These are phyloP conservation scores for Corylus heterophylla DNA, from an alignment of 306 rosid genomes.

Conservation along the genomic window DNA sequence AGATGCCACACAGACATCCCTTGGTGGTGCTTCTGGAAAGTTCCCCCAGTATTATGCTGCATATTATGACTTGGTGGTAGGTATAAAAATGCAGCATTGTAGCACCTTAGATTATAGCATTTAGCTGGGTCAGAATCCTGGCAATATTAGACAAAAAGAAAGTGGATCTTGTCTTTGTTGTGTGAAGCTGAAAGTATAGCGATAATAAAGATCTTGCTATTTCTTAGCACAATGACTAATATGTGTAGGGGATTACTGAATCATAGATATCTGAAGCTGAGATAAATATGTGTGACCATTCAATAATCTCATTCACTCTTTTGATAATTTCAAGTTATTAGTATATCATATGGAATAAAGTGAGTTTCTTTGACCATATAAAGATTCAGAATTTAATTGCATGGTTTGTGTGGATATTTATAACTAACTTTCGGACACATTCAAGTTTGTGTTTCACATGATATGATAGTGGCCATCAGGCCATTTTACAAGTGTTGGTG, in stretches of 20 bases:
- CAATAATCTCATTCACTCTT: neutral
- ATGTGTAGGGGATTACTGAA: neutral
- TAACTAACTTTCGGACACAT: neutral
- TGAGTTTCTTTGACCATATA: neutral
- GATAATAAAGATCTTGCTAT: neutral
- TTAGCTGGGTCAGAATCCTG: neutral
- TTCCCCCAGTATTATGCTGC: slow-evolving; percentile 88
- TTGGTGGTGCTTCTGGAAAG: slow-evolving; percentile 96
- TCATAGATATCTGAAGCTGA: neutral
- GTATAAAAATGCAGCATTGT: slow-evolving; percentile 30
- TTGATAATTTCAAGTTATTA: neutral
- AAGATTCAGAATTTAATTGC: neutral
- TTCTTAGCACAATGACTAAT: neutral
- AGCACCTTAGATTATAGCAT: slow-evolving; percentile 5
- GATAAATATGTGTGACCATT: neutral
- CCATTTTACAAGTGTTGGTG: neutral
- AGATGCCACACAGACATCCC: slow-evolving; percentile 95
- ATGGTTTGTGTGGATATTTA: neutral
- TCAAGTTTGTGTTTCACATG: slow-evolving; percentile 1
- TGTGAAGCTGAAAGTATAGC: neutral
- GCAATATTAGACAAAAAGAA: neutral
- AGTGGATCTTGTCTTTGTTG: neutral
- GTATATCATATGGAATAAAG: neutral
- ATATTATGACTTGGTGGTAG: slow-evolving; percentile 90
- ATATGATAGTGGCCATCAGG: neutral